Evolutionary conservation across 805 yeast genomes (phyloP), one percentile per base, ranked within the genome.

Genomic region (Priceomyces fermenticarens): DNA sequence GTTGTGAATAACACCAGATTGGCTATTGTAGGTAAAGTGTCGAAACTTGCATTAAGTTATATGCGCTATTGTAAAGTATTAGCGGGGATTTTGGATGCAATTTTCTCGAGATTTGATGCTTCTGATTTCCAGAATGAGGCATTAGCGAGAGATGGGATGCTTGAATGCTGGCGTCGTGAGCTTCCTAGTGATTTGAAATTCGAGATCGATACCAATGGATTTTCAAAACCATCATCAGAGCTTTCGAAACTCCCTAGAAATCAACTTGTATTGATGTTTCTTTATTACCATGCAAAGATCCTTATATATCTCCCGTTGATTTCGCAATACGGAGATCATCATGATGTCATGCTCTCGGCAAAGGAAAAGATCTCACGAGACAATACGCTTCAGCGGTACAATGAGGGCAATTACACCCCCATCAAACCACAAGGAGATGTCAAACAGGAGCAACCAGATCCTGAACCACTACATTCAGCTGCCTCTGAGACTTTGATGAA

Each of bases 161-260:
- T 89, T 35, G 95, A 88, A 49, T 66, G 77, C 36, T 89, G 97
- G 97, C 70, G 87, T 51, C 65, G 81, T 14, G 85, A 83, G 31
- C 65, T 89, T 31, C 88, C 95, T 1, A 30, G 60, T 0, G 72
- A 73, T 30, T 64, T 86, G 43, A 73, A 71, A 41, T 85, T 88
- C 49, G 84, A 83, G 30, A 62, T 83, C 25, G 87, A 82, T 45
- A 74, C 73, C 12, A 77, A 77, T 52, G 84, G 85, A 1, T 63
- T 72, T 17, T 58, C 66, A 40, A 62, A 55, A 35, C 55, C 61
- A 31, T 59, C 59, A 16, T 39, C 44, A 4, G 49, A 52, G 9
- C 32, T 44, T 10, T 49, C 51, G 14, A 44, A 47, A 13, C 62
- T 56, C 42, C 62, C 63, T 40, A 74, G 73, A 38, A 72, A 75